Base-by-base conservation (phyloP, 345 rosid species). In the Brassica nigra region DNA sequence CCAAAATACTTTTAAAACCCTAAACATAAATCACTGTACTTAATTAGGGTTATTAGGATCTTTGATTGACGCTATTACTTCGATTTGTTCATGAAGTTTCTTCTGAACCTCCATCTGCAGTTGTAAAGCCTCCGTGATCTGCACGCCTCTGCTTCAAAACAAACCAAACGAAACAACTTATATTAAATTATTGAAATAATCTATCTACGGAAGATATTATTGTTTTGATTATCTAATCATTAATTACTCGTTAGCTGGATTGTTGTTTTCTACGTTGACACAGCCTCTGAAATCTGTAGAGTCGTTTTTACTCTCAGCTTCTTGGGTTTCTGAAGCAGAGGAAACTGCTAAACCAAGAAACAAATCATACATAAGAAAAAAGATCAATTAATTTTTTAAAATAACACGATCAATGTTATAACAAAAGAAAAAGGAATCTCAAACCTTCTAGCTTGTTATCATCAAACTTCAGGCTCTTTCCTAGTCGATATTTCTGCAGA, bases 101-200 rank as follows among this genome's bases (percentile, higher is more conserved):
- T 87, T 88, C 78, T 95, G 97, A 73, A 90, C 99, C 85, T 91
- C 97, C 98, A 90, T 88, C 76, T 95, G 99, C 85, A 88, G 82
- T 87, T 85, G 90, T 72, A 91, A 89, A 82, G 98, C 94, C 79
- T 90, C 91, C 64, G 91, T 83, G 55, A 93, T 92, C 86, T 88
- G 89, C 80, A 85, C 72, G 74, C 88, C 87, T 78, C 97, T 90
- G 88, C 68, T 29, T 61, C n/a, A 77, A 84, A 76, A 66, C 77
- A 8, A 83, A 68, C 68, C 72, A 49, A 14, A 34, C 39, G 1
- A 86, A 62, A 64, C 14, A 9, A 58, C 30, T 36, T 10, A 6
- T 77, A 49, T 16, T 16, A 4, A 2, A 23, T 15, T 62, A 2
- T 12, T 36, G 5, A 10, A 73, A 31, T n/a, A n/a, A 58, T 4